These are phyloP conservation scores for Metrosideros polymorpha DNA, from an alignment of 441 rosid species.

Conservation along the genomic window DNA sequence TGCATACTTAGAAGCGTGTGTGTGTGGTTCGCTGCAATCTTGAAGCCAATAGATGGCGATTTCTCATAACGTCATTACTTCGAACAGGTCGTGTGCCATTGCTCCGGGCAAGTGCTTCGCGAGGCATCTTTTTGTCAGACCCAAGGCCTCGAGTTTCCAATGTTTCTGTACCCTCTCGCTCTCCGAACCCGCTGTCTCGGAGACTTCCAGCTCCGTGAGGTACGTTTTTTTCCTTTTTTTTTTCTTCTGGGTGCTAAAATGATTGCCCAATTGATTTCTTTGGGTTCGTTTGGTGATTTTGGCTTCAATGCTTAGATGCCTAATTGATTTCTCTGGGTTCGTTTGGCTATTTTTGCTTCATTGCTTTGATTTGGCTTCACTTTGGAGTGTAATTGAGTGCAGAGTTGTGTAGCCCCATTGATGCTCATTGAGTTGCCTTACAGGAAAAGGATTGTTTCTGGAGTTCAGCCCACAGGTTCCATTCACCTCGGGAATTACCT, in stretches of 20 bases:
- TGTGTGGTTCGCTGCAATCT: background rate
- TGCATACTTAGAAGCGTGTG: background rate
- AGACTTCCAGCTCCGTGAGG: constrained; percentile 32
- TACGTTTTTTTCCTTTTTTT: background rate
- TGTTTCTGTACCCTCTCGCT: constrained; percentile 41
- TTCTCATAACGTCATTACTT: background rate
- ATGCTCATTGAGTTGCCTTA: background rate
- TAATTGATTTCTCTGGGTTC: background rate
- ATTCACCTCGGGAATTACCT: constrained; percentile 91
- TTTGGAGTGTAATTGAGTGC: background rate
- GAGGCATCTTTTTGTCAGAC: constrained; percentile 4
- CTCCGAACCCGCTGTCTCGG: constrained; percentile 28
- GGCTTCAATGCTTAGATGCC: background rate
- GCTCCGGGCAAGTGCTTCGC: constrained; percentile 1
- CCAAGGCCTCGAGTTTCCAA: constrained; percentile 14
- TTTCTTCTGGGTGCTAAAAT: background rate
- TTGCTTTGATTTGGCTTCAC: background rate
- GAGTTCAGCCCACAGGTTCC: constrained; percentile 92
- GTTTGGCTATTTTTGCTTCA: background rate
- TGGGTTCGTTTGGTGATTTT: background rate
- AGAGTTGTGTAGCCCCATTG: background rate
- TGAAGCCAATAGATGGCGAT: background rate
- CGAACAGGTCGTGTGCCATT: constrained; percentile 17
- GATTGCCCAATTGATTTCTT: background rate
- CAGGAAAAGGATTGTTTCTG: constrained; percentile 86